These are phyloP conservation scores for Leccinum uliginosum DNA, from an alignment of 768 basidiomycete genomes.

Conservation along the genomic window DNA sequence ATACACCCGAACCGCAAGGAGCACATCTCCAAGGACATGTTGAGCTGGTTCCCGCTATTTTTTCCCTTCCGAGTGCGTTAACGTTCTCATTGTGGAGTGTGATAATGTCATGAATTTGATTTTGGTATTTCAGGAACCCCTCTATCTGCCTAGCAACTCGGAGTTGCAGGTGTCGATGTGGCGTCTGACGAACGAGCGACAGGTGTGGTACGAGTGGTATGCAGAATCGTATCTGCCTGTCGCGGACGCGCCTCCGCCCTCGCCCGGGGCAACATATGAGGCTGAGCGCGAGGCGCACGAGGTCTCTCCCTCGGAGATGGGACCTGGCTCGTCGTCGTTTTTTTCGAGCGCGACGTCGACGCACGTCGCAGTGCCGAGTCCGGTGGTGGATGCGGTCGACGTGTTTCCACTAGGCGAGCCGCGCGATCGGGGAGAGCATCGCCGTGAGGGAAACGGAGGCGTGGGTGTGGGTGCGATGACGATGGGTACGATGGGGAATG, in stretches of 20 bases:
- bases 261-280: neutral
- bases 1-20: slow-evolving; percentile 91
- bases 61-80: slow-evolving; percentile 82
- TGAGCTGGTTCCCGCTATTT: slow-evolving; percentile 98
- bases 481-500: slow-evolving; percentile 56
- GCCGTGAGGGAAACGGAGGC: slow-evolving; percentile 2
- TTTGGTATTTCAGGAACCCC: slow-evolving; percentile 60
- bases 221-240: slow-evolving; percentile 87
- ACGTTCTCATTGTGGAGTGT: neutral
- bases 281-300: neutral
- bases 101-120: neutral
- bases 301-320: neutral
- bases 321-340: slow-evolving; percentile 11
- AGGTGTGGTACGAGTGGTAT: slow-evolving; percentile 99
- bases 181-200: slow-evolving; percentile 83
- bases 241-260: slow-evolving; percentile 30
- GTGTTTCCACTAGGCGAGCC: slow-evolving; percentile 24
- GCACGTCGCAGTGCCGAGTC: slow-evolving; percentile 48
- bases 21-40: slow-evolving; percentile 88
- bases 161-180: slow-evolving; percentile 93
- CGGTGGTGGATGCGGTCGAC: slow-evolving; percentile 66
- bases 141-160: slow-evolving; percentile 89
- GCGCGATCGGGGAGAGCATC: slow-evolving; percentile 7
- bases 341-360: slow-evolving; percentile 25
- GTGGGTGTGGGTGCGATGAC: neutral